phyloP scores from a whole-genome alignment of 169 alveolate genomes.

The Ichthyophthirius multifiliis region DNA sequence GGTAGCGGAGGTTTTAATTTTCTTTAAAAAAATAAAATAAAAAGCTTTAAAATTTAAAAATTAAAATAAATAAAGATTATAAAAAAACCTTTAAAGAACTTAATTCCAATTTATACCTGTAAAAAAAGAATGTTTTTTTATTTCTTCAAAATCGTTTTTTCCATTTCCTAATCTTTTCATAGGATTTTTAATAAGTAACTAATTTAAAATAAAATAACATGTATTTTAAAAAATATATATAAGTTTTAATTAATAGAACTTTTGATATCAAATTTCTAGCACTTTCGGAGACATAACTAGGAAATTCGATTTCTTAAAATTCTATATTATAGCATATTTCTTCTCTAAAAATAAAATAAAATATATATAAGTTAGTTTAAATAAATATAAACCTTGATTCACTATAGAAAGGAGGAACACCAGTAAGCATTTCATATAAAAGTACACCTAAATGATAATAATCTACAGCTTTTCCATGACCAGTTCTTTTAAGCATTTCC shows the following conservation, averaged over 20 bases:
- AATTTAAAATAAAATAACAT: background rate
- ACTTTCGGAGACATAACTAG: slow-evolving; percentile 33
- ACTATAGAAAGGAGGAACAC: slow-evolving; percentile 81
- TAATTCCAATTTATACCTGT: slow-evolving; percentile 63
- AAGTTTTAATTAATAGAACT: slow-evolving; percentile 9
- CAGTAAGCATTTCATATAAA: slow-evolving; percentile 86
- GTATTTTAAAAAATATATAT: slow-evolving; percentile 6
- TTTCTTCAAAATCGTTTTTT: slow-evolving; percentile 72
- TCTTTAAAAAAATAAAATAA: background rate
- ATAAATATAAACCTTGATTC: slow-evolving; percentile 30
- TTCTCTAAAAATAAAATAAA: slow-evolving; percentile 13
- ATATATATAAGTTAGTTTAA: slow-evolving; percentile 28
- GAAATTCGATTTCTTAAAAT: slow-evolving; percentile 26
- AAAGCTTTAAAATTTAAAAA: slow-evolving; percentile 44
- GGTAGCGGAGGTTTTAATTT: slow-evolving; percentile 37
- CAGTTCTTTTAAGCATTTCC: slow-evolving; percentile 80
- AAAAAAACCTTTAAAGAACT: slow-evolving; percentile 40
- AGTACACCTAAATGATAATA: slow-evolving; percentile 85
- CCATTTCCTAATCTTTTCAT: slow-evolving; percentile 80
- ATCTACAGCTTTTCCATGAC: slow-evolving; percentile 88
- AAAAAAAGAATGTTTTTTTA: slow-evolving; percentile 83
- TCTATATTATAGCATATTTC: slow-evolving; percentile 44
- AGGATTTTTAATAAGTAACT: slow-evolving; percentile 68
- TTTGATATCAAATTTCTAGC: slow-evolving; percentile 11
- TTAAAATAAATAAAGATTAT: slow-evolving; percentile 46